Evolutionary conservation across 495 filamentous ascomycete genomes (phyloP), one percentile per base, ranked within the genome.

Genomic region (Penicillium longicatenatum): DNA sequence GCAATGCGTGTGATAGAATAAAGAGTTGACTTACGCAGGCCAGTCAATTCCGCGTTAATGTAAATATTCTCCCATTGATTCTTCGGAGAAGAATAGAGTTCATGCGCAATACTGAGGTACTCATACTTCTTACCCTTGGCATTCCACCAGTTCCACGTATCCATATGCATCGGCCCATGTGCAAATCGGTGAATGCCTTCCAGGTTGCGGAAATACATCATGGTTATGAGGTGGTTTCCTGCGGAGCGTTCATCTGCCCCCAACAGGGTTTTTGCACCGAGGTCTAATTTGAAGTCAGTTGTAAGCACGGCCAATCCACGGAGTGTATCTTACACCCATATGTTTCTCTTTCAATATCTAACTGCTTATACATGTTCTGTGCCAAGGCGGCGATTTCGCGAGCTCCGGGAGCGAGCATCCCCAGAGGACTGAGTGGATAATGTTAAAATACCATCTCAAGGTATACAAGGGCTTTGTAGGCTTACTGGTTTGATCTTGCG

Each of bases 161-260:
- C 59, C n/a, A 67, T 67, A 60, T 85, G 82, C 10, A 73, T 16
- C 2, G 67, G 43, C 19, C 70, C 72, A 50, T 82, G 76, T 33
- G 83, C 82, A 60, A 82, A 85, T 2, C 54, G 53, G 60, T 83
- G 74, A 17, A 86, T 51, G 30, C 70, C 74, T 17, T 82, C 79
- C 11, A 76, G 50, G 42, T 63, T 56, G 11, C 72, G 71, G 58
- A 84, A 80, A 66, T 86, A 86, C 52, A 72, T 71, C 1, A 80
- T 46, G 0, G 50, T 49, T 52, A 82, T 64, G 9, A 68, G 20
- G 55, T 81, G 75, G 54, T 76, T 75, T 8, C 60, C 60, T 0
- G 64, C 67, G 4, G 55, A 45, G n/a, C 30, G 26, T 11, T 39
- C 49, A 17, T 51, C 49, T 16, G 49, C 17, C 9, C 29, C 49